Conservation (phyloP, 1,139 yeast species). For the Wickerhamomyces sp. region DNA sequence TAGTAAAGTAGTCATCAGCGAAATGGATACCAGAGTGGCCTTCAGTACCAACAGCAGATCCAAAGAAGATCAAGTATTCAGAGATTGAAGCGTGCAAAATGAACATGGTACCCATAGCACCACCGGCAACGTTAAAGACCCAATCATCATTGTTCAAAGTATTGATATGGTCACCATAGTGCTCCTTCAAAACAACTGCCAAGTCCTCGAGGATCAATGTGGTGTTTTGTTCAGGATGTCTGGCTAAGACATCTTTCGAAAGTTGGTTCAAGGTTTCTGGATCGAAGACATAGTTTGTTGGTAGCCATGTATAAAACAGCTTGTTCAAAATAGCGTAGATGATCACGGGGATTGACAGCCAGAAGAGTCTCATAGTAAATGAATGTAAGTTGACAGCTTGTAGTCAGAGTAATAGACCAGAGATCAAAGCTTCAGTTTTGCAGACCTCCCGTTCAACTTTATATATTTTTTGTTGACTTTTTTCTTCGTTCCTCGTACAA, state of each 20-base stretch:
- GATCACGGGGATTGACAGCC: constrained; percentile 21
- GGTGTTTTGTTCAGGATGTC: constrained; percentile 54
- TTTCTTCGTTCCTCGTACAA: no score
- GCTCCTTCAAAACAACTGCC: constrained; percentile 51
- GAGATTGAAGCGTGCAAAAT: constrained; percentile 93
- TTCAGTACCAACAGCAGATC: constrained; percentile 87
- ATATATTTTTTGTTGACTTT: no score
- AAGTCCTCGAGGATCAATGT: constrained; percentile 59
- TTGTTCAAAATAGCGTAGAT: constrained; percentile 35
- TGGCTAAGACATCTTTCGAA: constrained; percentile 46
- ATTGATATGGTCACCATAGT: constrained; percentile 68
- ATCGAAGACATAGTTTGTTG: constrained; percentile 51
- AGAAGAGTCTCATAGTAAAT: constrained; percentile 13
- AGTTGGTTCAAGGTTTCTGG: constrained; percentile 41
- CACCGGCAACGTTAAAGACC: constrained; percentile 97
- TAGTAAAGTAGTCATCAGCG: constrained; percentile 95
- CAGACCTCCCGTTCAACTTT: no score
- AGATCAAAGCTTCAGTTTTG: no score
- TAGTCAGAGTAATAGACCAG: no score
- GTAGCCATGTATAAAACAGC: constrained; percentile 62
- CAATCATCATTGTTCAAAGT: constrained; percentile 73
- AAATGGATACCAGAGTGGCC: constrained; percentile 96
- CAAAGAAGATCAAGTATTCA: constrained; percentile 86
- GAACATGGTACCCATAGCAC: constrained; percentile 98
- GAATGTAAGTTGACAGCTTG: background rate